Evolutionary conservation across 2,329 filamentous ascomycete genomes (phyloP).

Genomic region (Fusarium pseudocircinatum): DNA sequence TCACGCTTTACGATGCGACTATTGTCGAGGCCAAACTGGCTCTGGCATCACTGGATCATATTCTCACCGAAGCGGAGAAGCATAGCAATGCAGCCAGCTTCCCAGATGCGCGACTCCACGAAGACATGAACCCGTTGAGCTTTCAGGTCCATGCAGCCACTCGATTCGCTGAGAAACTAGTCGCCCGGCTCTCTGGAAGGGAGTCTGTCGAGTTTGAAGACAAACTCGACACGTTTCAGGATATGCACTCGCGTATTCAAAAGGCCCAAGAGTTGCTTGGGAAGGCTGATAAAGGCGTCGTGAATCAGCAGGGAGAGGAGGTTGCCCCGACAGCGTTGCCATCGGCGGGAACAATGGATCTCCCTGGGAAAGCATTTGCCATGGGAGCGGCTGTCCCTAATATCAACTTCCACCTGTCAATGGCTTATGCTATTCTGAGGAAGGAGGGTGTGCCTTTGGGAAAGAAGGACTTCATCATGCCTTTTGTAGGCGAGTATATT

Average conservation of each 20-base stretch:
- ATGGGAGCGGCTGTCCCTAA: constrained; percentile 62
- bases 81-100: constrained; percentile 44
- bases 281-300: constrained; percentile 46
- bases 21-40: constrained; percentile 41
- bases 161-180: constrained; percentile 38
- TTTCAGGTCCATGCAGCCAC: constrained; percentile 49
- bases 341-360: constrained; percentile 26
- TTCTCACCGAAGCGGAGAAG: constrained; percentile 47
- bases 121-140: constrained; percentile 52
- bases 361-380: constrained; percentile 53
- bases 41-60: constrained; percentile 40
- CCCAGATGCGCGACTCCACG: constrained; percentile 43
- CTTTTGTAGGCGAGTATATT: constrained; percentile 38
- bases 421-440: constrained; percentile 66
- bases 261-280: constrained; percentile 38
- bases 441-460: constrained; percentile 67
- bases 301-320: constrained; percentile 43
- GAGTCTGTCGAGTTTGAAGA: constrained; percentile 37
- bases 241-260: constrained; percentile 46
- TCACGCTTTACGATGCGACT: constrained; percentile 48
- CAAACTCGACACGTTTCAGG: constrained; percentile 44
- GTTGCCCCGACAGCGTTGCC: constrained; percentile 36
- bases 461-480: constrained; percentile 61
- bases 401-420: constrained; percentile 68
- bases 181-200: constrained; percentile 45